Percentiles rank a stretch among this genome's conserved stretches.
phyloP scores from a whole-genome alignment of 2,329 filamentous ascomycete species.

The Aspergillus ruber region DNA sequence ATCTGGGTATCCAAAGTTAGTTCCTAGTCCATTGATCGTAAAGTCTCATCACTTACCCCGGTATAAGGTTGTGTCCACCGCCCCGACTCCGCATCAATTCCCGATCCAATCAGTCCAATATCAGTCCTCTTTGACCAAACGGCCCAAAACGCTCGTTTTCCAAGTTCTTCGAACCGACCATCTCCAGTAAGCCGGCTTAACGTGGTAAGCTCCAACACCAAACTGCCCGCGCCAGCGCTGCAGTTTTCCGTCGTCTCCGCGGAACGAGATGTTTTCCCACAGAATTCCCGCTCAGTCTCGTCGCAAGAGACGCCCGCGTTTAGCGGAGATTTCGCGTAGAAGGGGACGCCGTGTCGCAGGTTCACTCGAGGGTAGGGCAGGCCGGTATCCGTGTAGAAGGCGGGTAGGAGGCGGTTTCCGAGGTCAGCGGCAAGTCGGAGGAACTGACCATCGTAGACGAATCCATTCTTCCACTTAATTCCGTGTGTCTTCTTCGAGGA shows the following conservation, averaged over 20 bases:
- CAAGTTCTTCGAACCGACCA: conserved; percentile 76
- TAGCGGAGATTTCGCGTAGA: conserved; percentile 80
- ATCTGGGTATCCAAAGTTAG: conserved; percentile 46
- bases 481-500: conserved; percentile 20
- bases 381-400: conserved; percentile 84
- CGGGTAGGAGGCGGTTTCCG: conserved; percentile 74
- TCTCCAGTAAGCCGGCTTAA: conserved; percentile 84
- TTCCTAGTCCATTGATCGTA: neutral
- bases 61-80: conserved; percentile 82
- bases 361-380: conserved; percentile 95
- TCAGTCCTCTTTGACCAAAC: conserved; percentile 86
- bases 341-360: conserved; percentile 80
- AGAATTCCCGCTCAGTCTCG: conserved; percentile 38
- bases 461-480: conserved; percentile 68
- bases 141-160: conserved; percentile 91
- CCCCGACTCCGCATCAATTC: conserved; percentile 85
- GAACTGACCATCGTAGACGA: conserved; percentile 83
- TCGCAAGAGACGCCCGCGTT: conserved; percentile 48
- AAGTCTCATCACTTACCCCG: conserved; percentile 44
- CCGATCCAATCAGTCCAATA: conserved; percentile 81
- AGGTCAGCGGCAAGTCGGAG: conserved; percentile 84
- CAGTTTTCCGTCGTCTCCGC: conserved; percentile 90
- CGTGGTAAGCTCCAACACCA: conserved; percentile 88
- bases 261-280: conserved; percentile 26
- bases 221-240: conserved; percentile 89